Evolutionary conservation across 192 early-diverging fungal genomes (phyloP).

Genomic region (Coemansia sp.): DNA sequence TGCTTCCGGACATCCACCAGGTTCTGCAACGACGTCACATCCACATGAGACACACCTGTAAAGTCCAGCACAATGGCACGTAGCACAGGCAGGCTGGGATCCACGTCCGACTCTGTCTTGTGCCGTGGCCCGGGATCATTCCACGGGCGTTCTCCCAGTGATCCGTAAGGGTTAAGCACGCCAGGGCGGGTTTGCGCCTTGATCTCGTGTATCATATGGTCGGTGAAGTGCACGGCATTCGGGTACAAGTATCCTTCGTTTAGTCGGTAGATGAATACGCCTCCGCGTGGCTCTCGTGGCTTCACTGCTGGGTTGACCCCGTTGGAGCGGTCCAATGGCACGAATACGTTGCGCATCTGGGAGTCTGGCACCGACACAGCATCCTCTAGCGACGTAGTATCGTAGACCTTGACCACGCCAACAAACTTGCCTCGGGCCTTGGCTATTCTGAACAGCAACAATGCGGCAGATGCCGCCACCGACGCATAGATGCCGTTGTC

Average conservation of each 20-base stretch:
- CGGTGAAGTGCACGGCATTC: conserved; percentile 52
- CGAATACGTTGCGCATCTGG: conserved; percentile 57
- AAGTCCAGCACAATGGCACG: conserved; percentile 81
- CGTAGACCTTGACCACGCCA: conserved; percentile 41
- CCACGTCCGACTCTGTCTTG: conserved; percentile 47
- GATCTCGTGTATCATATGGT: conserved; percentile 53
- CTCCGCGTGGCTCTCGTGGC: conserved; percentile 23
- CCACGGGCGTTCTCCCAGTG: conserved; percentile 57
- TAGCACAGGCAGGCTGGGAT: conserved; percentile 51
- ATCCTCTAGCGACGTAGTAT: neutral
- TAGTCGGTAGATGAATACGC: conserved; percentile 50
- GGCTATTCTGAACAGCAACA: conserved; percentile 80
- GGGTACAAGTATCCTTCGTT: conserved; percentile 53
- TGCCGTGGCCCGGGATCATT: conserved; percentile 56
- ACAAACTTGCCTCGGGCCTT: conserved; percentile 50
- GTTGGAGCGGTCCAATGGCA: conserved; percentile 62
- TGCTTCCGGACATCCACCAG: conserved; percentile 66
- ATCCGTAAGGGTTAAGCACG: conserved; percentile 47
- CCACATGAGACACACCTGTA: conserved; percentile 71
- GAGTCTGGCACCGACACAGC: neutral
- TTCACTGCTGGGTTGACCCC: conserved; percentile 34
- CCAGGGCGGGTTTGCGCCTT: conserved; percentile 49
- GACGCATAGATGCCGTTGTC: conserved; percentile 81
- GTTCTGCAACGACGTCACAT: conserved; percentile 75
- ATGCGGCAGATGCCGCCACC: conserved; percentile 62